Conservation (phyloP, 2,329 filamentous ascomycete species). For the Neonectria neomacrospora region DNA sequence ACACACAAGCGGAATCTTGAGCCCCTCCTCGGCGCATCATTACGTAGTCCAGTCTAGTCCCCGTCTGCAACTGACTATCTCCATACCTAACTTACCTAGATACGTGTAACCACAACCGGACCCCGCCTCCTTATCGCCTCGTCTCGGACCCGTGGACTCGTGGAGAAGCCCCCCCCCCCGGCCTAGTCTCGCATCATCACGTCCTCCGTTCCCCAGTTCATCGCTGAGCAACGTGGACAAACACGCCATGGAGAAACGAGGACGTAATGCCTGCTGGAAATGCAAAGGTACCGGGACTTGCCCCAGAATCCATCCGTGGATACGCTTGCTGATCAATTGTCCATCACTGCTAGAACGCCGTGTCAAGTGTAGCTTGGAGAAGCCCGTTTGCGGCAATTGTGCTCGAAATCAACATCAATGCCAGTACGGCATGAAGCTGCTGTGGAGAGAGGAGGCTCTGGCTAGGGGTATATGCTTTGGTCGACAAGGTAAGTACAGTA, state of each 20-base stretch:
- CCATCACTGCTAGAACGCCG: slow-evolving; percentile 8
- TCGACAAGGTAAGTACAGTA: slow-evolving; percentile 12
- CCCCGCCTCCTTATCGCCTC: neutral
- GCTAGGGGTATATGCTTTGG: slow-evolving; percentile 25
- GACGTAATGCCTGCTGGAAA: slow-evolving; percentile 24
- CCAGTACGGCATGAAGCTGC: slow-evolving; percentile 19
- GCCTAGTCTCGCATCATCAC: slow-evolving; percentile 4
- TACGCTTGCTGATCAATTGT: neutral
- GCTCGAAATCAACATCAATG: slow-evolving; percentile 11
- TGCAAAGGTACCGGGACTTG: slow-evolving; percentile 19
- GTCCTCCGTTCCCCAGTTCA: neutral
- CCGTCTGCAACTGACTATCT: neutral
- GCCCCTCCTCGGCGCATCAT: neutral
- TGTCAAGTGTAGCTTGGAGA: slow-evolving; percentile 17
- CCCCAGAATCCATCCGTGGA: neutral
- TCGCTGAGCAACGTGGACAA: neutral
- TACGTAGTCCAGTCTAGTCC: neutral
- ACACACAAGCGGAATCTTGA: neutral
- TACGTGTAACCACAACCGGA: neutral
- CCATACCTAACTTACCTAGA: neutral
- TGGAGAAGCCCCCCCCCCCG: neutral
- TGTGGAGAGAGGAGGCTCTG: slow-evolving; percentile 26
- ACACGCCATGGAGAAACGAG: slow-evolving; percentile 23
- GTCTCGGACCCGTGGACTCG: neutral
- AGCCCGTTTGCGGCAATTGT: slow-evolving; percentile 20